Evolutionary conservation across 805 yeast genomes (phyloP), one percentile per base, ranked within the genome.

Genomic region (Candida ulmi): DNA sequence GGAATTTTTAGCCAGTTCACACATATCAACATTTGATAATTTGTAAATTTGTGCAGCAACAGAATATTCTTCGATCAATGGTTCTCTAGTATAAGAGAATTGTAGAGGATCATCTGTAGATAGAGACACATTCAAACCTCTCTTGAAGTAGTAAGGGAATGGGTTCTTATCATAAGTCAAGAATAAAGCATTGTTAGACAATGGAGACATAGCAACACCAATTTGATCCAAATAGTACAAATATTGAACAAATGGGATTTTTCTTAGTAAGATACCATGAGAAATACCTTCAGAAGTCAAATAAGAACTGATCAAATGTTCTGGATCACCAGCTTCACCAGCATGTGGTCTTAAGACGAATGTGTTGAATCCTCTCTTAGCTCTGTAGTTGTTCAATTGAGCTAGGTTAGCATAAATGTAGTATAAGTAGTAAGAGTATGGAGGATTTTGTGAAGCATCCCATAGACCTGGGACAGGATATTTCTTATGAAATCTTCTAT

Each of bases 241-340:
- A 60, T 93, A 93, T 63, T 93, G 99, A 47, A 95, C 81, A 61
- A 86, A 88, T 36, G 99, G 99, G 39, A 95, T 76, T 61, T 93
- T 93, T 63, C 99, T 79, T 57, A 93, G 69, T 44, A 91, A 62
- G 40, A 93, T 95, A 42, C 99, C 99, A 60, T 93, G 99, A 11
- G 95, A 86, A 44, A 93, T 93, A 37, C 95, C 87, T 55, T 91
- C 95, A 1, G 97, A 80, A 1, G 93, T 78, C 54, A 93, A 64
- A 54, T 84, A 93, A 2, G 99, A 90, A 37, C 90, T 75, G 33
- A 90, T 86, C 56, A 95, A 71, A 67, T 93, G 99, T 56, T 93
- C 98, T 1, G 98, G 97, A 57, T 93, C 99, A 44, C 99, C 99
- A n/a, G 99, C 99, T 63, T 93, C 99, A 47, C 99, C 99, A 51